phyloP scores from a whole-genome alignment of 1,284 basidiomycete genomes.

The Prillingera fragicola region DNA sequence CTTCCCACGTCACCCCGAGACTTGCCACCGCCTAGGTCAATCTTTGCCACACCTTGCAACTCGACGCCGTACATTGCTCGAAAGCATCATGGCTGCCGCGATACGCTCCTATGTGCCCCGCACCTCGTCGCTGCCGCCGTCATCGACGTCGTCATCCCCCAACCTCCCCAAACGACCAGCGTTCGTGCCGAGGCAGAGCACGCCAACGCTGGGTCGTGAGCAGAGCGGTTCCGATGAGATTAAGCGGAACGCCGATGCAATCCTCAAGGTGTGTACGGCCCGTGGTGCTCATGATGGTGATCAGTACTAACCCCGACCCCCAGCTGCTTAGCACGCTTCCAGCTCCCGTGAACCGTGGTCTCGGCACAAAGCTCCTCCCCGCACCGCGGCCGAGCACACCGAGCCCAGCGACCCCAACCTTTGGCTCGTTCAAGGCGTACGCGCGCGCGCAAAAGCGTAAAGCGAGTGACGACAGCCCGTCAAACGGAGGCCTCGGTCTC shows the following conservation, averaged over 20 bases:
- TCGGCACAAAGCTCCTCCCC: slow-evolving; percentile 32
- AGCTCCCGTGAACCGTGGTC: slow-evolving; percentile 29
- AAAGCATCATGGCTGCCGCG: slow-evolving; percentile 1
- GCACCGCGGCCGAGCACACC: slow-evolving; percentile 18
- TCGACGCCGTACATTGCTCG: too few species aligned
- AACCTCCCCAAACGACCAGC: slow-evolving; percentile 6
- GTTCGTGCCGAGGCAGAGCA: too few species aligned
- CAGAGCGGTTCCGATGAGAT: slow-evolving; percentile 24
- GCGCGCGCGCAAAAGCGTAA: slow-evolving; percentile 17
- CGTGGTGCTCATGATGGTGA: neutral
- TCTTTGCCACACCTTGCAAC: too few species aligned
- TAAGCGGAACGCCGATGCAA: slow-evolving; percentile 20
- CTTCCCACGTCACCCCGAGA: neutral
- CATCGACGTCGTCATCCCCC: slow-evolving; percentile 8
- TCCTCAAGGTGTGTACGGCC: slow-evolving; percentile 30
- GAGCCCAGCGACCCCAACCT: slow-evolving; percentile 11
- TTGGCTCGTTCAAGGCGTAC: slow-evolving; percentile 14
- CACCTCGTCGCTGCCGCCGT: slow-evolving; percentile 13
- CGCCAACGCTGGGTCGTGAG: too few species aligned
- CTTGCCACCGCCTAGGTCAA: too few species aligned
- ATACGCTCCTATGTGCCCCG: slow-evolving; percentile 20
- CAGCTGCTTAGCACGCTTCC: slow-evolving; percentile 34
- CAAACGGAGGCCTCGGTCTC: slow-evolving; percentile 22
- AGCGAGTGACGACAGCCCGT: slow-evolving; percentile 2
- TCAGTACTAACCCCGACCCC: neutral